Base-by-base conservation (phyloP, 768 basidiomycete species). In the Trametes coccinea region DNA sequence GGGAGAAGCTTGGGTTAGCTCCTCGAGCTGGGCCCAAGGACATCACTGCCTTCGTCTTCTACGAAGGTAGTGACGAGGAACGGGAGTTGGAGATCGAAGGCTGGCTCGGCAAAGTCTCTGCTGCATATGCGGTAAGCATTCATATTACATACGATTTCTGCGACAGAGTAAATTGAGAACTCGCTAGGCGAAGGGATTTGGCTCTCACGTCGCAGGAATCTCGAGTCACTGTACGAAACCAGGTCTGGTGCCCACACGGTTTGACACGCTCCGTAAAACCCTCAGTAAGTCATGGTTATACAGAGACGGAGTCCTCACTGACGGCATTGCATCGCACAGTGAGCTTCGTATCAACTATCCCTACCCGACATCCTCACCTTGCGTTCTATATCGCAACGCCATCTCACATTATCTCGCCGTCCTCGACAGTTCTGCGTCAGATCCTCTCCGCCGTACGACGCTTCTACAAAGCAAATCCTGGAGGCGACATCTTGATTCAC, bases 1-100 rank as follows among this genome's bases (percentile, higher is more conserved):
- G 93, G 92, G 88, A 90, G 66, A 94, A 92, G 71, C 79, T 93
- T 11, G 91, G 90, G 0, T 70, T 95, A 46, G 78, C 79, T 14
- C 93, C 93, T 0, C 79, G 82, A 49, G 81, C 81, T 39, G 93
- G 93, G 6, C 77, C 75, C 59, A 93, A 94, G 74, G 80, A 93
- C 65, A 78, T 90, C 4, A 80, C 78, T 1, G 83, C 82, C 1
- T 91, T 86, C 71, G 83, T 87, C 0, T 74, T 93, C 49, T 88
- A 84, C 56, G 90, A 93, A 66, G 83, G 85, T 22, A 78, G 79
- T 9, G 80, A 79, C 2, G 77, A 78, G 22, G 79, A 79, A n/a
- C 78, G 77, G 47, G 78, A 77, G 33, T 64, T 67, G 2, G 74
- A 80, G 40, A 80, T 87, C n/a, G 79, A 82, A 41, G 67, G 59